Conservation (phyloP, 2,329 filamentous ascomycete genomes). For the Diaporthe sp. region DNA sequence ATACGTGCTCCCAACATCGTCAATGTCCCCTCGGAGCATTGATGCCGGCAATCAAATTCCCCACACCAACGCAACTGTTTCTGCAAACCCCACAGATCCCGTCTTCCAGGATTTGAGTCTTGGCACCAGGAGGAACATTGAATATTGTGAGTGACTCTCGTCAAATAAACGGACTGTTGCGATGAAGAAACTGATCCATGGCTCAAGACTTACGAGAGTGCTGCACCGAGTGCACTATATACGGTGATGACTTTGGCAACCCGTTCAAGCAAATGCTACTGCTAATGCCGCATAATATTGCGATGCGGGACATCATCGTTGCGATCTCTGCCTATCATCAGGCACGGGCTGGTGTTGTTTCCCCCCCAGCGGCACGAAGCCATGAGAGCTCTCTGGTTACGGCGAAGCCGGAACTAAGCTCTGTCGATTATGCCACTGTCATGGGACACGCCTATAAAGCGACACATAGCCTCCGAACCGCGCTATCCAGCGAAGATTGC, state of each 20-base stretch:
- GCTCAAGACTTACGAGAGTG: conserved; percentile 36
- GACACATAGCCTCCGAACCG: not conserved
- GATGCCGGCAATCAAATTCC: not conserved
- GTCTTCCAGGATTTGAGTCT: conserved; percentile 1
- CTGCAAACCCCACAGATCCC: conserved; percentile 14
- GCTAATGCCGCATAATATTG: not conserved
- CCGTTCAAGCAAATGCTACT: conserved; percentile 10
- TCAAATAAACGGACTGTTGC: not conserved
- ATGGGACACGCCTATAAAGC: not conserved
- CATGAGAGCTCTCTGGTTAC: not conserved
- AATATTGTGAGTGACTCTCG: conserved; percentile 10
- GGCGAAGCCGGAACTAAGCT: not conserved
- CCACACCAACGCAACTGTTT: not conserved
- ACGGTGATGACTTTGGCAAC: conserved; percentile 30
- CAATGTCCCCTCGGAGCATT: not conserved
- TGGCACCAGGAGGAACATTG: not conserved
- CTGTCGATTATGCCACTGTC: not conserved
- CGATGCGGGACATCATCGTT: not conserved
- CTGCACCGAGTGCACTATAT: conserved; percentile 40
- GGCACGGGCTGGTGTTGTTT: not conserved
- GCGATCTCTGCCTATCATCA: conserved; percentile 11
- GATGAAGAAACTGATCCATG: not conserved
- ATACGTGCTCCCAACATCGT: not conserved
- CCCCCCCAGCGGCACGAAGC: not conserved
- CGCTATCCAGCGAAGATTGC: not conserved